These are phyloP conservation scores for Phytophthora sansomeana DNA, from an alignment of 352 stramenopile genomes.

Conservation along the genomic window DNA sequence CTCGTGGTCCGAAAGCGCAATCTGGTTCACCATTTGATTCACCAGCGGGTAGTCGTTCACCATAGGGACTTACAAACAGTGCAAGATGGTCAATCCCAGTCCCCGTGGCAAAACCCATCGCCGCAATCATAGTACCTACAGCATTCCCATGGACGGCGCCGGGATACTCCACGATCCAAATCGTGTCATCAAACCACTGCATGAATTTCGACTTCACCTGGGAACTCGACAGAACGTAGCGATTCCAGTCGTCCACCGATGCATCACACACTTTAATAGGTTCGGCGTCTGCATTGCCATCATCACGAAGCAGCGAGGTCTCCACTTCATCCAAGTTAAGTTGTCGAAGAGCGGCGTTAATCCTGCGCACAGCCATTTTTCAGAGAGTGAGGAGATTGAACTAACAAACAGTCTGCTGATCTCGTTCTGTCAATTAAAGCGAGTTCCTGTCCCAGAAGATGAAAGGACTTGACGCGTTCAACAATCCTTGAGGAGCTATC, in stretches of 20 bases:
- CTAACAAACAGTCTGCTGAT: too few species aligned
- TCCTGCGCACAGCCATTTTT: too few species aligned
- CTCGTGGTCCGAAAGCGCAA: background rate
- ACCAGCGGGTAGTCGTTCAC: background rate
- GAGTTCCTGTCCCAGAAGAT: too few species aligned
- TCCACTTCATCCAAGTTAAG: background rate
- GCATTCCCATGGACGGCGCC: background rate
- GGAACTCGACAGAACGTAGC: constrained; percentile 1
- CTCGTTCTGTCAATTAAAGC: too few species aligned
- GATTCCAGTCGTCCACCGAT: constrained; percentile 7
- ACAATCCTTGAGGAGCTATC: too few species aligned
- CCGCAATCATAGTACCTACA: background rate
- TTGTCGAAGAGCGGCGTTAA: too few species aligned
- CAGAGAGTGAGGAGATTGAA: too few species aligned
- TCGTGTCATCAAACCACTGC: background rate
- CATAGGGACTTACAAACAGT: background rate
- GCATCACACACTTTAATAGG: constrained; percentile 4
- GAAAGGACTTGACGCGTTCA: too few species aligned
- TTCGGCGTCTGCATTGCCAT: background rate
- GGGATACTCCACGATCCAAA: constrained; percentile 15
- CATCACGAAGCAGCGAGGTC: background rate
- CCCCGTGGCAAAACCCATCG: background rate
- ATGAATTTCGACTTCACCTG: constrained; percentile 3
- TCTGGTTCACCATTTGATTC: background rate
- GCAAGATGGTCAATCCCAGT: background rate